A percentile compares a stretch with the other conserved stretches of the same genome.
These are phyloP conservation scores for Aspergillus sp. DNA, from an alignment of 2,329 filamentous ascomycete genomes.

Conservation along the genomic window DNA sequence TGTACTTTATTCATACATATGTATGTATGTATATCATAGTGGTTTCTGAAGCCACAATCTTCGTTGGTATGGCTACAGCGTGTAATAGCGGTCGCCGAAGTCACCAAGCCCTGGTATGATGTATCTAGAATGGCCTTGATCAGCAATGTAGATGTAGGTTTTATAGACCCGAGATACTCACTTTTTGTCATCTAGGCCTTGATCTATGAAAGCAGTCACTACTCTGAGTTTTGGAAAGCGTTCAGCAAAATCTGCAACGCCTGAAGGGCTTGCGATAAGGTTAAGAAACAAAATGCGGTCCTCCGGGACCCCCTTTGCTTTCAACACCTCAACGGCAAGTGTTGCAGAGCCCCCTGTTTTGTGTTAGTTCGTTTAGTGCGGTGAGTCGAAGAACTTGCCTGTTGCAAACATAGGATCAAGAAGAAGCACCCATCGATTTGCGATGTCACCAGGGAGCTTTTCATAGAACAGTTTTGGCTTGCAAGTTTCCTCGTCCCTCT, in stretches of 20 bases:
- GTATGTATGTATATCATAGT: not conserved
- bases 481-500: conserved; percentile 92
- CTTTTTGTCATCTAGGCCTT: conserved; percentile 98
- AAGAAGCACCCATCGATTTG: conserved; percentile 86
- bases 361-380: conserved; percentile 5
- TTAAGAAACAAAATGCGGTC: conserved; percentile 96
- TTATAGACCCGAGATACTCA: conserved; percentile 52
- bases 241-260: conserved; percentile 82
- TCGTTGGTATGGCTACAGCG: conserved; percentile 59
- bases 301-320: conserved; percentile 85
- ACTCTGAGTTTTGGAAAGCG: conserved; percentile 87
- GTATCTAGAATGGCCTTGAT: conserved; percentile 62
- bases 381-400: conserved; percentile 53
- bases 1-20: not conserved
- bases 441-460: conserved; percentile 92
- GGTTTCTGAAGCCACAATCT: not conserved
- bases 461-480: conserved; percentile 95
- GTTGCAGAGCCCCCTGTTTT: conserved; percentile 81
- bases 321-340: conserved; percentile 94
- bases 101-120: conserved; percentile 93
- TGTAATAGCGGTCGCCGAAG: conserved; percentile 95
- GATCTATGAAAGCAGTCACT: conserved; percentile 93
- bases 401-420: conserved; percentile 99
- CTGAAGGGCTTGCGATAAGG: conserved; percentile 93
- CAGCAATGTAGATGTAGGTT: conserved; percentile 2